Percentiles rank a stretch among this genome's conserved stretches.
These are phyloP conservation scores for Starmerella asiatica DNA, from an alignment of 805 yeast genomes.

Conservation along the genomic window DNA sequence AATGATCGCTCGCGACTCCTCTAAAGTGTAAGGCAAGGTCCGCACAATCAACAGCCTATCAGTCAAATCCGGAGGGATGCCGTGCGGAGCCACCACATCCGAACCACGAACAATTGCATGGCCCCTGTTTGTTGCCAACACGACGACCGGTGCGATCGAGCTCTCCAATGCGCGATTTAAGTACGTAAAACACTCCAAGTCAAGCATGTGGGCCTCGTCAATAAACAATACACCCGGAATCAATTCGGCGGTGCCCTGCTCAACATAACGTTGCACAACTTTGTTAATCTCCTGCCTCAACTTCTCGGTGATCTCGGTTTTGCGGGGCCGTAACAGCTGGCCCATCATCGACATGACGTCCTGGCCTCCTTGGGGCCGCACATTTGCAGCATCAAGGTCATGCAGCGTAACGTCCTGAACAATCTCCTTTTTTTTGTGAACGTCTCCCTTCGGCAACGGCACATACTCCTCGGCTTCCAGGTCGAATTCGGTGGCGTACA, in stretches of 20 bases:
- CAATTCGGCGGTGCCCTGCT: constrained; percentile 94
- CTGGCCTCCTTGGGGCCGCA: constrained; percentile 95
- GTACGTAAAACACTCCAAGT: constrained; percentile 91
- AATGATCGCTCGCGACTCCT: constrained; percentile 70
- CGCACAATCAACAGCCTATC: constrained; percentile 86
- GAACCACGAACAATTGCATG: constrained; percentile 85
- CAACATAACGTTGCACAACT: constrained; percentile 90
- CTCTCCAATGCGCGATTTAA: constrained; percentile 88
- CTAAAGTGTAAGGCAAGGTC: constrained; percentile 75
- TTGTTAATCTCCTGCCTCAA: constrained; percentile 86
- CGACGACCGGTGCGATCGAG: constrained; percentile 84
- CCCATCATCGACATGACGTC: constrained; percentile 95
- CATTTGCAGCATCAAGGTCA: constrained; percentile 91
- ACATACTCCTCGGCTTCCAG: constrained; percentile 98
- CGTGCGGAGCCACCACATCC: constrained; percentile 80
- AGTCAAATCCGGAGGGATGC: constrained; percentile 86
- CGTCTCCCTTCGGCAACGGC: constrained; percentile 97
- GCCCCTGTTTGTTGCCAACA: constrained; percentile 92
- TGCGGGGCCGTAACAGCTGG: constrained; percentile 85
- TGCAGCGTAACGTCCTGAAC: constrained; percentile 95
- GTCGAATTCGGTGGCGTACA: constrained; percentile 95
- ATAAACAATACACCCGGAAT: constrained; percentile 96
- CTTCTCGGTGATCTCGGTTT: constrained; percentile 94
- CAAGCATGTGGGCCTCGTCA: constrained; percentile 97
- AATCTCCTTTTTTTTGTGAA: constrained; percentile 93